These are phyloP conservation scores for Penicillium sclerotiorum DNA, from an alignment of 2,329 filamentous ascomycete species.

Conservation along the genomic window DNA sequence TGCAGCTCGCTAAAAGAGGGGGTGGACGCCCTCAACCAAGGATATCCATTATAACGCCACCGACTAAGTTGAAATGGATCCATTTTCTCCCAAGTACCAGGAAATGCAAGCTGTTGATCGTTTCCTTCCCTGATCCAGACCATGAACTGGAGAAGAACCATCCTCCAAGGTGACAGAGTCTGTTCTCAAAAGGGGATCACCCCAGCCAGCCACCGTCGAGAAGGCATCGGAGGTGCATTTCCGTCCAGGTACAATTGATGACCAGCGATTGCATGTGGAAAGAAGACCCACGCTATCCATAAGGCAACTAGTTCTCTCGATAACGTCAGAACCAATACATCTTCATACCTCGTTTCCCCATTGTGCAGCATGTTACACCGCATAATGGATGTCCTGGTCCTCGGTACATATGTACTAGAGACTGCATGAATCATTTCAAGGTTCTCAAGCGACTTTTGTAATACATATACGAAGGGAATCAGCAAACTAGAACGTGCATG, in stretches of 20 bases:
- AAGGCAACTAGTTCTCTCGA: constrained; percentile 1
- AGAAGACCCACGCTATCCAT: no score
- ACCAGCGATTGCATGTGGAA: neutral
- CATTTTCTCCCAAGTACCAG: constrained; percentile 24
- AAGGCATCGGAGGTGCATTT: neutral
- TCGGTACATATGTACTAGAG: no score
- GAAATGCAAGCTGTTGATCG: constrained; percentile 30
- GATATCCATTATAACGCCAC: constrained; percentile 12
- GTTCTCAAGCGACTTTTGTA: neutral
- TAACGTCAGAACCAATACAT: neutral
- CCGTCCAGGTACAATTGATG: constrained; percentile 1
- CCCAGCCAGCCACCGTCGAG: constrained; percentile 18
- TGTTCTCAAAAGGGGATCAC: neutral
- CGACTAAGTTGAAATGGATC: constrained; percentile 14
- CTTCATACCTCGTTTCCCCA: neutral
- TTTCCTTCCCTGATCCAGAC: constrained; percentile 3
- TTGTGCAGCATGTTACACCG: constrained; percentile 2
- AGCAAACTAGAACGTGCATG: no score
- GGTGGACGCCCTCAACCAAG: constrained; percentile 13
- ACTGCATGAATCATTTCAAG: neutral
- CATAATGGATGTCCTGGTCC: constrained; percentile 8
- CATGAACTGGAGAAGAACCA: neutral
- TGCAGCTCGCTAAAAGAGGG: constrained; percentile 20
- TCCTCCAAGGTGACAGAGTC: neutral
- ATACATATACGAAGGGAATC: no score